phyloP scores from a whole-genome alignment of 345 rosid genomes.

The Iberis pinnata region DNA sequence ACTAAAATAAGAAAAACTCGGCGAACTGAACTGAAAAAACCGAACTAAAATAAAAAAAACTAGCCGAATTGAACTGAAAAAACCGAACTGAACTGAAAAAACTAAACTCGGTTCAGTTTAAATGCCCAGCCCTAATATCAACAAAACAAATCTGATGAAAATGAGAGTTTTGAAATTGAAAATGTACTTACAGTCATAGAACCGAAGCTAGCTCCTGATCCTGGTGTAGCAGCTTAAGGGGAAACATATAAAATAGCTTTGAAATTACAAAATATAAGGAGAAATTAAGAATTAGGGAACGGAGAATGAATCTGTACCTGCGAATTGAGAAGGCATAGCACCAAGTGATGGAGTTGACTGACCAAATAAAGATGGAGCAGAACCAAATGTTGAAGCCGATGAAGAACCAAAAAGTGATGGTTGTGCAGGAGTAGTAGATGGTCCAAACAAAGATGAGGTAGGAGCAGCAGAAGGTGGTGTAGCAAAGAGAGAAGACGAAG shows the following conservation, averaged over 20 bases:
- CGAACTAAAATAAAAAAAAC: too few species aligned
- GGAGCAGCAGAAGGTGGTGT: conserved; percentile 65
- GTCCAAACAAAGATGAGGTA: conserved; percentile 51
- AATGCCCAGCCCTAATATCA: too few species aligned
- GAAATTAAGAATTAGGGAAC: conserved; percentile 1
- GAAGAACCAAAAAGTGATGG: conserved; percentile 50
- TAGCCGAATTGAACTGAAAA: too few species aligned
- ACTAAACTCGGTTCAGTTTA: too few species aligned
- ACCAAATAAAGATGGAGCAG: conserved; percentile 41
- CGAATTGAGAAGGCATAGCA: conserved; percentile 38
- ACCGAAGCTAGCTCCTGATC: conserved; percentile 85
- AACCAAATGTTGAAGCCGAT: conserved; percentile 50
- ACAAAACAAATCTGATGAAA: conserved; percentile 12
- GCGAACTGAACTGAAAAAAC: too few species aligned
- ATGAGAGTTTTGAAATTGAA: too few species aligned
- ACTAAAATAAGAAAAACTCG: too few species aligned
- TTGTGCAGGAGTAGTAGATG: conserved; percentile 41
- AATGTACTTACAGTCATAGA: conserved; percentile 55
- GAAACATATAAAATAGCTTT: conserved; percentile 5
- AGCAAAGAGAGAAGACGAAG: conserved; percentile 56
- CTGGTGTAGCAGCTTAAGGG: conserved; percentile 49
- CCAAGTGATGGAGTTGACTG: conserved; percentile 53
- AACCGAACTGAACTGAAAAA: too few species aligned
- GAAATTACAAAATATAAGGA: conserved; percentile 1
- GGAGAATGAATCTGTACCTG: conserved; percentile 10